Conservation (phyloP, 371 early-diverging fungal species). For the Saksenaea oblongispora region DNA sequence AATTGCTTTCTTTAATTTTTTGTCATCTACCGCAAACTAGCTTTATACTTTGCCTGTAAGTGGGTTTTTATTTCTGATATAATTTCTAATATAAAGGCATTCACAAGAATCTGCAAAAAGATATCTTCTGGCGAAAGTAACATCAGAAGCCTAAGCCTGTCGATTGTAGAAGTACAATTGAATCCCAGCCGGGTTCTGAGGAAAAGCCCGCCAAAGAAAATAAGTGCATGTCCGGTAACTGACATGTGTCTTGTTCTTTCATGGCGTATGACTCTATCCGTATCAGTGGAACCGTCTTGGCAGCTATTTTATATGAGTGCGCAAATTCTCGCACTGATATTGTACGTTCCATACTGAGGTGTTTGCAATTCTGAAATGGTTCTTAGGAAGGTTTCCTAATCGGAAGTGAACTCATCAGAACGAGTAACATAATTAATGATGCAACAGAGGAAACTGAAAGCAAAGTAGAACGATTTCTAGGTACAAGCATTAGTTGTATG, state of each 20-base stretch:
- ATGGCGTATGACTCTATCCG: slow-evolving; percentile 13
- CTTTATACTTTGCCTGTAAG: too few relatives aligned
- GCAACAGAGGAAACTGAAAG: slow-evolving; percentile 2
- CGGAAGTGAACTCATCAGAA: slow-evolving; percentile 9
- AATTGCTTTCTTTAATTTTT: too few relatives aligned
- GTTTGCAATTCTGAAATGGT: not conserved
- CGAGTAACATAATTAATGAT: slow-evolving; percentile 11
- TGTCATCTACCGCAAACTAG: too few relatives aligned
- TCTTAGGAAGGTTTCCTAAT: slow-evolving; percentile 20
- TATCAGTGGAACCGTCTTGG: slow-evolving; percentile 18
- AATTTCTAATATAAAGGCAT: too few relatives aligned
- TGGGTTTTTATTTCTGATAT: too few relatives aligned
- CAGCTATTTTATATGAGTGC: slow-evolving; percentile 17
- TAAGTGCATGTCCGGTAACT: too few relatives aligned
- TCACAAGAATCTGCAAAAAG: too few relatives aligned
- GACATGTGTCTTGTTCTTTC: not conserved
- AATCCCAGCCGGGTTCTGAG: too few relatives aligned
- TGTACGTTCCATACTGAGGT: not conserved
- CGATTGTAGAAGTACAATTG: too few relatives aligned
- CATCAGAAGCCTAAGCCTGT: too few relatives aligned
- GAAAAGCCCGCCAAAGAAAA: too few relatives aligned
- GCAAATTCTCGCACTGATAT: slow-evolving; percentile 16
- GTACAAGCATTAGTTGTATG: not conserved
- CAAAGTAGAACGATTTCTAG: slow-evolving; percentile 6
- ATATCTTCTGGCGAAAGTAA: too few relatives aligned